Evolutionary conservation across 2,329 filamentous ascomycete genomes (phyloP).

Genomic region (Chaetothyriales sp.): DNA sequence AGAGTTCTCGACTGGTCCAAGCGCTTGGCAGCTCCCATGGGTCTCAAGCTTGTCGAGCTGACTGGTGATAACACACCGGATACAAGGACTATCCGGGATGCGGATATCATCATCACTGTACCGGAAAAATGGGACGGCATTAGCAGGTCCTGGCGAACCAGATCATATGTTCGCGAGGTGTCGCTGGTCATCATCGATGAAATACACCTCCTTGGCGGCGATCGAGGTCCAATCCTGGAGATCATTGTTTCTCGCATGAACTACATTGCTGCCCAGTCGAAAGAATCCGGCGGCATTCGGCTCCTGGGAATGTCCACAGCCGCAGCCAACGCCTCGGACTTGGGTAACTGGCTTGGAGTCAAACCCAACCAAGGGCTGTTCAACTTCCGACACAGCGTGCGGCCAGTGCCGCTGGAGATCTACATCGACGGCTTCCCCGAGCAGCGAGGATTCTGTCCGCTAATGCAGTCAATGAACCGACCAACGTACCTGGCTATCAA

Average conservation of each 20-base stretch:
- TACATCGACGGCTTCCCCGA: constrained; percentile 97
- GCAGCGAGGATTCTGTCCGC: constrained; percentile 81
- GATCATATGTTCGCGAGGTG: constrained; percentile 89
- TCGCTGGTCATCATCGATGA: constrained; percentile 96
- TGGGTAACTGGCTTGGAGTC: constrained; percentile 93
- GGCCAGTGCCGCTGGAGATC: constrained; percentile 86
- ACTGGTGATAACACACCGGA: constrained; percentile 98
- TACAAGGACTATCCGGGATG: constrained; percentile 84
- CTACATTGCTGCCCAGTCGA: constrained; percentile 85
- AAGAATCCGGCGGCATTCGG: constrained; percentile 73
- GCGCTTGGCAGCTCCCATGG: constrained; percentile 67
- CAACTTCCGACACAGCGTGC: constrained; percentile 95
- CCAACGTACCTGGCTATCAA: constrained; percentile 95
- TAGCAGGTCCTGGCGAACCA: constrained; percentile 94
- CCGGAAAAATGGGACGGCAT: constrained; percentile 99
- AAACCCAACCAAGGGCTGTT: constrained; percentile 62
- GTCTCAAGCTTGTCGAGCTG: constrained; percentile 81
- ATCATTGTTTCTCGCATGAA: constrained; percentile 95
- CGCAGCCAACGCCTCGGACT: constrained; percentile 85
- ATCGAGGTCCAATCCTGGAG: constrained; percentile 92
- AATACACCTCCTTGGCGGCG: constrained; percentile 91
- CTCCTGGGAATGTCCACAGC: constrained; percentile 98
- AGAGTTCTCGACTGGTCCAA: constrained; percentile 89
- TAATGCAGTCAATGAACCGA: constrained; percentile 99
- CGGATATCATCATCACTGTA: constrained; percentile 95